Evolutionary conservation across 208 protist species (phyloP).

Genomic region (Lotmaria passim): DNA sequence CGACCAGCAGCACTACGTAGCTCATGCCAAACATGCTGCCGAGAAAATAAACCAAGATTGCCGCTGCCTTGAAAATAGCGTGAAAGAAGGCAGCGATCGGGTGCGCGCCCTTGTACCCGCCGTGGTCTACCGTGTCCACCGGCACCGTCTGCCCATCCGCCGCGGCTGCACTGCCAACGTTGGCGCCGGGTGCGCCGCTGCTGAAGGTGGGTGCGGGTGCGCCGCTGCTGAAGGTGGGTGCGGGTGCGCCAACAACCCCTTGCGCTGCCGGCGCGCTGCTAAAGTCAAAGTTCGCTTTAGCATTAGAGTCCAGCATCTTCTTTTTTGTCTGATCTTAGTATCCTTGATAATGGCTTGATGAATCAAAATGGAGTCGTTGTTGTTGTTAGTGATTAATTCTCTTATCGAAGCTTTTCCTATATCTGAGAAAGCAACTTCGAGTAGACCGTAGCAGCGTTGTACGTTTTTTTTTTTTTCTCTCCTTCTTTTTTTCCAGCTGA

Average conservation of each 20-base stretch:
- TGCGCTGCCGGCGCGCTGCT: constrained; percentile 19
- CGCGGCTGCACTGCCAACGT: neutral
- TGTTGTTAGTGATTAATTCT: too few relatives aligned
- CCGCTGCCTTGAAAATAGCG: constrained; percentile 83
- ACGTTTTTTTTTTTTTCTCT: too few relatives aligned
- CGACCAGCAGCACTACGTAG: constrained; percentile 87
- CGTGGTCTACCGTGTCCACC: constrained; percentile 21
- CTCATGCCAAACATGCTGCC: constrained; percentile 56
- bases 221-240: constrained; percentile 1
- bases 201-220: constrained; percentile 9
- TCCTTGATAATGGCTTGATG: too few relatives aligned
- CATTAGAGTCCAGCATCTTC: constrained; percentile 22
- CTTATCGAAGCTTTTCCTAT: too few relatives aligned
- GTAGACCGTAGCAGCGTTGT: too few relatives aligned
- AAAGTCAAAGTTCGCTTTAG: constrained; percentile 28
- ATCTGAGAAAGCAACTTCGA: too few relatives aligned
- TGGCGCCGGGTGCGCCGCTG: neutral
- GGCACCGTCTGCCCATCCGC: constrained; percentile 19
- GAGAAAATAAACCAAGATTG: constrained; percentile 86
- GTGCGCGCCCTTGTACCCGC: constrained; percentile 83
- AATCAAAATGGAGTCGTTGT: too few relatives aligned
- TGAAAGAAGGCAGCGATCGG: constrained; percentile 89
- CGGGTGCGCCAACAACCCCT: neutral
- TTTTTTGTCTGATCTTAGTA: neutral
- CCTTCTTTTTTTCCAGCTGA: too few relatives aligned